Conservation (phyloP, 2,329 filamentous ascomycete species). For the Calonectria hongkongensis region DNA sequence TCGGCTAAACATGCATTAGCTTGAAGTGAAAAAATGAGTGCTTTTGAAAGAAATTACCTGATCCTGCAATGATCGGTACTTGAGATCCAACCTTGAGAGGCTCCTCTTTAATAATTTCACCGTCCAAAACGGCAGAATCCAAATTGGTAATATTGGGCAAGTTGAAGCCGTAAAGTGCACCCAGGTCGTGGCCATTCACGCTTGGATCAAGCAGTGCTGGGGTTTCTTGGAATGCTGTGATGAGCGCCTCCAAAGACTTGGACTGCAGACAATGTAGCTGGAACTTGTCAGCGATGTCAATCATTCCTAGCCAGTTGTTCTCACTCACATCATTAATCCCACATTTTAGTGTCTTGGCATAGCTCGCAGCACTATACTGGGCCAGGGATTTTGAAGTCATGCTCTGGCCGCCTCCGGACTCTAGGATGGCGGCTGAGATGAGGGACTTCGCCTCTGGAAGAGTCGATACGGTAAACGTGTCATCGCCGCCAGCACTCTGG, state of each 20-base stretch:
- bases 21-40: neutral
- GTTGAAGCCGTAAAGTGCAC: constrained; percentile 32
- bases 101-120: constrained; percentile 36
- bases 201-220: constrained; percentile 30
- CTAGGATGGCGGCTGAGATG: constrained; percentile 29
- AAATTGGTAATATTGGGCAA: constrained; percentile 40
- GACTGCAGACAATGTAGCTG: constrained; percentile 36
- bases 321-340: constrained; percentile 30
- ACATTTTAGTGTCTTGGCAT: constrained; percentile 41
- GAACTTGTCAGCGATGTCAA: neutral
- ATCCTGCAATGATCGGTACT: constrained; percentile 41
- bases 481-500: constrained; percentile 42
- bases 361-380: constrained; percentile 41
- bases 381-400: constrained; percentile 28
- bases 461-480: constrained; percentile 39
- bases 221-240: constrained; percentile 24
- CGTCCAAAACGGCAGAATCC: constrained; percentile 34
- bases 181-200: constrained; percentile 24
- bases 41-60: constrained; percentile 13
- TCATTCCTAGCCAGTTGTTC: neutral
- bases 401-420: constrained; percentile 44
- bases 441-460: constrained; percentile 36
- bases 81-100: constrained; percentile 40
- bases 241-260: constrained; percentile 33
- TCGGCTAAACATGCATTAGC: constrained; percentile 33